Conservation (phyloP, 257 asterid genomes). For the Eucommia ulmoides region DNA sequence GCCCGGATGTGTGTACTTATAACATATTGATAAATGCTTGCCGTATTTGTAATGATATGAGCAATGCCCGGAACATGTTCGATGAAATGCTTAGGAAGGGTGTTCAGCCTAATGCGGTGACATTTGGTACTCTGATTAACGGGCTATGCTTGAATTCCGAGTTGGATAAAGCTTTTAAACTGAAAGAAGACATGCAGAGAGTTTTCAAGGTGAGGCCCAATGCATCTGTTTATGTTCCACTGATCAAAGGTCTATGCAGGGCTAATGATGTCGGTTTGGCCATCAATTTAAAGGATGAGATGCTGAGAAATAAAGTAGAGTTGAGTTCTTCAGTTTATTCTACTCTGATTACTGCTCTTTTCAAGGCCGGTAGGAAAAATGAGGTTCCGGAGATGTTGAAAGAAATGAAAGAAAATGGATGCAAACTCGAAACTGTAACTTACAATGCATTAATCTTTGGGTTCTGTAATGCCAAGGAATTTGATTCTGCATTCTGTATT, state of each 20-base stretch:
- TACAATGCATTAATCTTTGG: slow-evolving; percentile 58
- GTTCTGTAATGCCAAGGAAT: slow-evolving; percentile 45
- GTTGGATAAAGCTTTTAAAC: slow-evolving; percentile 28
- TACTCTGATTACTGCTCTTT: slow-evolving; percentile 49
- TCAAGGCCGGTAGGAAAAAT: slow-evolving; percentile 41
- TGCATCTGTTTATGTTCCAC: slow-evolving; percentile 33
- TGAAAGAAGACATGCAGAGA: slow-evolving; percentile 51
- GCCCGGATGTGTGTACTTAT: slow-evolving; percentile 56
- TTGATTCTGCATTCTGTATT: slow-evolving; percentile 38
- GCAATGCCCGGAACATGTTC: slow-evolving; percentile 34
- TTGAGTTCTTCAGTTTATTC: slow-evolving; percentile 53
- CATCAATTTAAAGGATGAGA: slow-evolving; percentile 46
- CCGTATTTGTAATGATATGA: slow-evolving; percentile 24
- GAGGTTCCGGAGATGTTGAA: slow-evolving; percentile 30
- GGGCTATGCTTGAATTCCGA: slow-evolving; percentile 34
- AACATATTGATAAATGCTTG: slow-evolving; percentile 46
- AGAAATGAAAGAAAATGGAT: slow-evolving; percentile 52
- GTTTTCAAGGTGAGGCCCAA: slow-evolving; percentile 35
- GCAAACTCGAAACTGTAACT: slow-evolving; percentile 45
- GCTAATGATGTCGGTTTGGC: slow-evolving; percentile 26
- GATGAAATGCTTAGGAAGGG: slow-evolving; percentile 55
- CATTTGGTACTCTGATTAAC: slow-evolving; percentile 60
- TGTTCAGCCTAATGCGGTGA: slow-evolving; percentile 44
- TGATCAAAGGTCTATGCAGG: slow-evolving; percentile 62
- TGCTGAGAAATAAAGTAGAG: slow-evolving; percentile 37